Evolutionary conservation across 1,139 yeast genomes (phyloP), one percentile per base, ranked within the genome.

Genomic region (Taphrina betulina): DNA sequence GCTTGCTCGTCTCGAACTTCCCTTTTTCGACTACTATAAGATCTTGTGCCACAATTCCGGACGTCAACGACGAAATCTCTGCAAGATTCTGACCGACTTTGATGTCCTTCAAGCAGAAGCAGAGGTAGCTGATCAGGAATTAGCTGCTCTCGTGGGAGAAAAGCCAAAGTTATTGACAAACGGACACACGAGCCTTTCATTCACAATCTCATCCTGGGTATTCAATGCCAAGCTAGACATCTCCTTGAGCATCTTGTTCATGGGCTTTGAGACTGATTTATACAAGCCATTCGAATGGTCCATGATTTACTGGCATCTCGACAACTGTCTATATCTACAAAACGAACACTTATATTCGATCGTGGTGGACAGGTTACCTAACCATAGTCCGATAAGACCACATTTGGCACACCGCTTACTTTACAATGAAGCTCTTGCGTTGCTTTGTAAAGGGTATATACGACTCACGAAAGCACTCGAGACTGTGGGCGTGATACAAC

Each of bases 251-350:
- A 80, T 83, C n/a, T 76, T 80, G 1, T 69, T 88, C 29, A 77
- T 81, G 58, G 95, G 96, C 1, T 79, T 89, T 63, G 92, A 85
- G 63, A 74, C 87, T 41, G 88, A 86, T 29, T 69, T 89, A 16
- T 87, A 85, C 68, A 80, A 82, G 63, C 74, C 78, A 1, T 84
- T 85, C 76, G 97, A 92, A 68, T 72, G 77, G 60, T 78, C 78
- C 58, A 71, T 79, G 50, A 78, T 86, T 71, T 83, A 80, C 68
- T 84, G 92, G 86, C 82, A 82, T 65, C 44, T 57, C 29, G 50
- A 43, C 36, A 37, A 41, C 42, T 22, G 36, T n/a, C 34, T 34
- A 14, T 34, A 35, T 29, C 38, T 33, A n/a, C 48, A 37, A 16
- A 20, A 24, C 45, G 38, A 44, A 8, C 46, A 26, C 44, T 33